Evolutionary conservation across 2,329 filamentous ascomycete genomes (phyloP).

Genomic region (Arthrocladium fulminans): DNA sequence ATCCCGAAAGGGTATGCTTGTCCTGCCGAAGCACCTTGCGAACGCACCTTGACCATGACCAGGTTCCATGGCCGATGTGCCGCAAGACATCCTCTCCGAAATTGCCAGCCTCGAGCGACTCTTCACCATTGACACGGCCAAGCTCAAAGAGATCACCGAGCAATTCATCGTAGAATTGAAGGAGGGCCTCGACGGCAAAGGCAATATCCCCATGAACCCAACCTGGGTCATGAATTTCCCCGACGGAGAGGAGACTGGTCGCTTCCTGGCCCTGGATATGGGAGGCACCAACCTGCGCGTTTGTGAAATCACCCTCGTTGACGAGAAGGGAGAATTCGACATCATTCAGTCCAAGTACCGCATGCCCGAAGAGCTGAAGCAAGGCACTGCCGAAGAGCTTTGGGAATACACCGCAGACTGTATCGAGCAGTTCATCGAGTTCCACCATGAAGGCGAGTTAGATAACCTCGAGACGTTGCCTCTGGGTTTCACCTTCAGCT

Average conservation of each 20-base stretch:
- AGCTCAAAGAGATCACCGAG: conserved; percentile 80
- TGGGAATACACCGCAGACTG: conserved; percentile 96
- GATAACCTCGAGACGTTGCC: conserved; percentile 52
- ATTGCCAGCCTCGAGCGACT: conserved; percentile 75
- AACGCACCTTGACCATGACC: conserved; percentile 11
- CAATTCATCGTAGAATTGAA: conserved; percentile 84
- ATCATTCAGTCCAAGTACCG: conserved; percentile 95
- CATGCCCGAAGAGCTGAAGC: conserved; percentile 88
- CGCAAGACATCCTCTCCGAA: conserved; percentile 70
- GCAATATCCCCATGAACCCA: conserved; percentile 97
- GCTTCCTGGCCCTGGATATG: conserved; percentile 86
- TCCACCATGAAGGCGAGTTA: conserved; percentile 59
- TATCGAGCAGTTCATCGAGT: conserved; percentile 79
- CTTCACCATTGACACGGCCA: conserved; percentile 68
- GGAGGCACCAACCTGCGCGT: conserved; percentile 93
- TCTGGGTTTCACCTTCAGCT: conserved; percentile 92
- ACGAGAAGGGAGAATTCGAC: conserved; percentile 81
- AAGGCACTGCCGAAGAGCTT: conserved; percentile 70
- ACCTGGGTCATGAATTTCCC: conserved; percentile 93
- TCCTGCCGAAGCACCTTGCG: not conserved
- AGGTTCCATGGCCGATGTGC: conserved; percentile 89
- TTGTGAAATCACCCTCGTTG: conserved; percentile 81
- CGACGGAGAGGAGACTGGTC: conserved; percentile 76
- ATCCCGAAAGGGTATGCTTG: conserved; percentile 62
- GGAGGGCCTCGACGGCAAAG: conserved; percentile 78